A percentile compares a stretch with the other conserved stretches of the same genome.
Conservation (phyloP, 495 filamentous ascomycete genomes). For the Hyaloscypha variabilis region DNA sequence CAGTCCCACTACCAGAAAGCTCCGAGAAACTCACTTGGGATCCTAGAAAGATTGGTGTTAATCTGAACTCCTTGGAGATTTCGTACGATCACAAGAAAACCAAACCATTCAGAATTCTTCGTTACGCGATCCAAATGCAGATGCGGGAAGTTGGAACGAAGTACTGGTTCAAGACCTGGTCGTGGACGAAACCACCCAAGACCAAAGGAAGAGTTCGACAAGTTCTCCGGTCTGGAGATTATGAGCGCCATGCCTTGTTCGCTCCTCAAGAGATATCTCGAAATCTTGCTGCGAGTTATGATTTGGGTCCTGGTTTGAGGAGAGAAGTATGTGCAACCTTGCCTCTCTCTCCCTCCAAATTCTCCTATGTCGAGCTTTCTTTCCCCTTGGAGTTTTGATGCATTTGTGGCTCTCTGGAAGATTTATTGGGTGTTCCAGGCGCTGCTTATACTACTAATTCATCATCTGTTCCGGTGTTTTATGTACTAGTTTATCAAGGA, state of each 20-base stretch:
- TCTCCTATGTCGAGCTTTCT: too few relatives aligned
- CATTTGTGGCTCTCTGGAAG: too few relatives aligned
- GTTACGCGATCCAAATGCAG: slow-evolving; percentile 6
- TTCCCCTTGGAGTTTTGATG: too few relatives aligned
- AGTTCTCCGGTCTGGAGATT: not conserved
- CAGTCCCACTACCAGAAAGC: slow-evolving; percentile 4
- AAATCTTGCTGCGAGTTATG: slow-evolving; percentile 6
- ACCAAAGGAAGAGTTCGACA: not conserved
- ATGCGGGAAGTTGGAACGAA: slow-evolving; percentile 11
- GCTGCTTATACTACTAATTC: too few relatives aligned
- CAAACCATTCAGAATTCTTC: slow-evolving; percentile 2
- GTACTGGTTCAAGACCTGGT: slow-evolving; percentile 10
- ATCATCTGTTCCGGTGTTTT: too few relatives aligned
- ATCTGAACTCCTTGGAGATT: not conserved
- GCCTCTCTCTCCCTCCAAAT: too few relatives aligned
- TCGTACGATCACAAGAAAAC: not conserved
- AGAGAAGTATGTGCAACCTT: not conserved
- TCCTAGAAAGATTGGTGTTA: not conserved
- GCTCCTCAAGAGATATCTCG: not conserved
- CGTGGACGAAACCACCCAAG: slow-evolving; percentile 1
- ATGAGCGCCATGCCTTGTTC: not conserved
- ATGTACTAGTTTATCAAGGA: too few relatives aligned
- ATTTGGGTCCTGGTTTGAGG: slow-evolving; percentile 2
- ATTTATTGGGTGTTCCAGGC: too few relatives aligned
- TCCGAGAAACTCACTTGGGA: slow-evolving; percentile 1